Evolutionary conservation across 345 rosid species (phyloP).

Genomic region (Luvunga scandens): DNA sequence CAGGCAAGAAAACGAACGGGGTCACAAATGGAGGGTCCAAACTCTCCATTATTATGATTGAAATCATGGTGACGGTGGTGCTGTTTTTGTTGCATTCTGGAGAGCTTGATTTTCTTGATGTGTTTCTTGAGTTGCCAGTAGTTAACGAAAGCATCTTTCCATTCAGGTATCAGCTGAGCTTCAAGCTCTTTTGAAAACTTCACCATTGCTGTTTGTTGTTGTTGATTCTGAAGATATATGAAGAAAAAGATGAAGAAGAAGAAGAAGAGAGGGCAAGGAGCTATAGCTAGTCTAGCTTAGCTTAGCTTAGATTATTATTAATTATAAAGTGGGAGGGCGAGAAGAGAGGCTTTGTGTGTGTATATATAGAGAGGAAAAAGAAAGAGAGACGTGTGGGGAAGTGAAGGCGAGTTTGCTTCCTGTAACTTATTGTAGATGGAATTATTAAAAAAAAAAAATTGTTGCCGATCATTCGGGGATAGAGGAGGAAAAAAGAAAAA

Average conservation of each 20-base stretch:
- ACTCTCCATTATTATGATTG: conserved; percentile 20
- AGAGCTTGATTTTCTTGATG: conserved; percentile 68
- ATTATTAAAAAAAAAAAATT: too few species aligned
- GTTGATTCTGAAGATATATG: not conserved
- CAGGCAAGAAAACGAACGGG: conserved; percentile 45
- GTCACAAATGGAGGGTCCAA: conserved; percentile 58
- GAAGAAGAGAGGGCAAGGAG: not conserved
- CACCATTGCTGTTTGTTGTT: conserved; percentile 62
- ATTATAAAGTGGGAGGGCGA: conserved; percentile 29
- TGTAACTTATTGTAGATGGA: not conserved
- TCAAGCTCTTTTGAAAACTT: conserved; percentile 96
- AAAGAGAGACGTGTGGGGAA: conserved; percentile 17
- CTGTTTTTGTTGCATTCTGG: conserved; percentile 20
- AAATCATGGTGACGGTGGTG: conserved; percentile 36
- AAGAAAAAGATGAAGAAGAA: not conserved
- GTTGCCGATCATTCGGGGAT: not conserved
- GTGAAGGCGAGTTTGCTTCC: not conserved
- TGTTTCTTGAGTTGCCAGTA: conserved; percentile 90
- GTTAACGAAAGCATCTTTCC: conserved; percentile 95
- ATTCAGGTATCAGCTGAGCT: conserved; percentile 96
- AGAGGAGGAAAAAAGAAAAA: too few species aligned
- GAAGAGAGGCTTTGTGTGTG: conserved; percentile 34
- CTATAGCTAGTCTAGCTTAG: too few species aligned
- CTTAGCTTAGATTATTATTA: conserved; percentile 2
- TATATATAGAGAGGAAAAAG: conserved; percentile 15